Evolutionary conservation across 306 rosid species (phyloP), one percentile per base, ranked within the genome.

Genomic region (Betula pendula): DNA sequence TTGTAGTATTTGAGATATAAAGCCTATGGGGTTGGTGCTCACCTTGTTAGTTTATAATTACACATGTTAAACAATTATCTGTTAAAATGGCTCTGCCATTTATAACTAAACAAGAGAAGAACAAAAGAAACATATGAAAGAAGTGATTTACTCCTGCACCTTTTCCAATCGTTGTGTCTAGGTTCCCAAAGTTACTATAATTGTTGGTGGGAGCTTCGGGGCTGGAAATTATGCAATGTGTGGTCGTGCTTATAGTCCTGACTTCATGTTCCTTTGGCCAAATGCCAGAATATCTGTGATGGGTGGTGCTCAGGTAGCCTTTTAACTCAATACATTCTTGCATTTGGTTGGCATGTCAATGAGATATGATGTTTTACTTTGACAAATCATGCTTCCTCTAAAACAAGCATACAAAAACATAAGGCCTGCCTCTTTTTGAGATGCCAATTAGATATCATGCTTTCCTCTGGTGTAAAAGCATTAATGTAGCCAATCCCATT

Each of bases 181-280:
- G 98, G 97, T 95, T 55, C 98, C 98, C 52, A 95, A 95, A 84
- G 86, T 95, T 65, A 92, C 98, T 24, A 84, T 95, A 82, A 79
- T 95, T 60, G 82, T 95, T 76, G 98, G 98, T 27, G 98, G 98
- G 83, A 95, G 98, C 92, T 92, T 90, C 12, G 97, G 96, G 75
- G 97, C 98, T 74, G 98, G 98, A 75, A 92, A 92, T 85, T 95
- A 95, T 85, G 98, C 98, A 77, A 95, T 95, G 98, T 95, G 98
- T 71, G 98, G 98, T 42, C 97, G 98, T 73, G 97, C 98, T 53
- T 95, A 92, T 65, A 95, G 96, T 88, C 98, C 98, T 22, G 76
- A 95, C 80, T 95, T 95, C 88, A 84, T 90, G 90, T 95, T 89
- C 89, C 86, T 95, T 75, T 92, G 98, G 97, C 98, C 98, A 20